Evolutionary conservation across 192 early-diverging fungal genomes (phyloP).

Genomic region (Coemansia sp.): DNA sequence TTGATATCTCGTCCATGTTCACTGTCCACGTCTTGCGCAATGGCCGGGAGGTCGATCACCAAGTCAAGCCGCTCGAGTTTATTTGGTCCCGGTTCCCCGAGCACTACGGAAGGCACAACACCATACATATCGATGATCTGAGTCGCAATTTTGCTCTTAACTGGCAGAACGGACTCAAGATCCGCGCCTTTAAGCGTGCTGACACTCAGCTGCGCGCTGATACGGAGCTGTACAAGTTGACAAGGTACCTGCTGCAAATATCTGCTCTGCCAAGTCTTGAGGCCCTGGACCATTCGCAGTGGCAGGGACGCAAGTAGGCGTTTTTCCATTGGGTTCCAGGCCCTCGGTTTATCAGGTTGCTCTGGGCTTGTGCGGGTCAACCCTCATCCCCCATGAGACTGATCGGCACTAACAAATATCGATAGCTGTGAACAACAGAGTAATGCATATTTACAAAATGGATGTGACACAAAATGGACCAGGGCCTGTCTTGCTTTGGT

Average conservation of each 20-base stretch:
- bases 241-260: conserved; percentile 64
- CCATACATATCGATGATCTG: conserved; percentile 74
- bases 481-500: background rate
- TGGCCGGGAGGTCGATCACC: conserved; percentile 60
- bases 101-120: conserved; percentile 57
- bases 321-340: background rate
- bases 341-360: background rate
- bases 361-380: background rate
- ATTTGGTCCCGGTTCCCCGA: conserved; percentile 63
- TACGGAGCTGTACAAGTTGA: conserved; percentile 61
- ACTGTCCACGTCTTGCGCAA: conserved; percentile 59
- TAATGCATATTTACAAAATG: background rate
- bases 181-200: conserved; percentile 64
- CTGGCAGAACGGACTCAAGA: conserved; percentile 66
- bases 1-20: conserved; percentile 74
- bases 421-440: no score
- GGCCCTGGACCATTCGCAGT: conserved; percentile 62
- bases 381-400: background rate
- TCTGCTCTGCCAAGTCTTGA: conserved; percentile 57
- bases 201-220: conserved; percentile 52
- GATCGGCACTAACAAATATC: background rate
- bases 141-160: conserved; percentile 78
- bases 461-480: background rate
- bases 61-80: conserved; percentile 73
- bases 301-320: conserved; percentile 38